Conservation (phyloP, 495 filamentous ascomycete genomes). For the Cudoniella acicularis region DNA sequence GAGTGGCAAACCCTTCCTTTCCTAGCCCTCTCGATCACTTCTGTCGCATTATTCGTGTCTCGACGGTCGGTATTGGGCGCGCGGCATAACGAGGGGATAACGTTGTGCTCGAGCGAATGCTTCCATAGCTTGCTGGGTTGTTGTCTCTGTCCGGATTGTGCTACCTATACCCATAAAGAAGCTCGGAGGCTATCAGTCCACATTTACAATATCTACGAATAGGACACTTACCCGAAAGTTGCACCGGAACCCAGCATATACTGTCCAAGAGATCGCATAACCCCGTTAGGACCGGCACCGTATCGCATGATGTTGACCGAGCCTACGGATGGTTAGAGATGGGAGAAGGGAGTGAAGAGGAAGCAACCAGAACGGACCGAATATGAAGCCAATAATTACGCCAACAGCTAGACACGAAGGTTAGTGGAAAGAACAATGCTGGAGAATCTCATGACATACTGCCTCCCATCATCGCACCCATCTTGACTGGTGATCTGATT, state of each 20-base stretch:
- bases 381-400: constrained; percentile 95
- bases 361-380: constrained; percentile 54
- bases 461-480: constrained; percentile 96
- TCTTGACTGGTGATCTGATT: constrained; percentile 66
- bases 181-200: constrained; percentile 40
- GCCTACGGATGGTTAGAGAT: constrained; percentile 46
- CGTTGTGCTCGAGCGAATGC: constrained; percentile 57
- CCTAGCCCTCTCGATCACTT: not conserved
- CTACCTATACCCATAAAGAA: constrained; percentile 99
- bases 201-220: not conserved
- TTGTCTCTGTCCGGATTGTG: constrained; percentile 74
- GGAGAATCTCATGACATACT: constrained; percentile 57
- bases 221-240: constrained; percentile 78
- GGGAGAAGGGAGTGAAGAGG: not conserved
- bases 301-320: constrained; percentile 92
- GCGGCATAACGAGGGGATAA: constrained; percentile 59
- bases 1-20: not conserved
- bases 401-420: constrained; percentile 67
- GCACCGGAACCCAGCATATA: constrained; percentile 97
- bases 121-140: constrained; percentile 56
- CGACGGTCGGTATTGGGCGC: constrained; percentile 41
- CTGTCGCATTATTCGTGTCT: not conserved
- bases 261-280: constrained; percentile 88
- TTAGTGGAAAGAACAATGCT: constrained; percentile 5
- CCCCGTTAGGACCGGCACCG: constrained; percentile 87